phyloP scores from a whole-genome alignment of 192 early-diverging fungal species.

The Backusella mclennaniae region DNA sequence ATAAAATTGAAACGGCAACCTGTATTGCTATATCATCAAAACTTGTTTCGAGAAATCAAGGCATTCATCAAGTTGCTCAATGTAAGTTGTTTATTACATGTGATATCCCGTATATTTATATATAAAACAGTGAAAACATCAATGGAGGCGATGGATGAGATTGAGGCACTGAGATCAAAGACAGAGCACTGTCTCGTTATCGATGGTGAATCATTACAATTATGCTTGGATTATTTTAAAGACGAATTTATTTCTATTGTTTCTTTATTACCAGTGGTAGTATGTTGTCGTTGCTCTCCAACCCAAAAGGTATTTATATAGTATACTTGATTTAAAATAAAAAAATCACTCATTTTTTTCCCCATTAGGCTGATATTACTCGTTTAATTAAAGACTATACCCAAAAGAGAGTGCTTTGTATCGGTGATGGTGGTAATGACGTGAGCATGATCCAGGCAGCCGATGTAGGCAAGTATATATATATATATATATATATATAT shows the following conservation, averaged over 20 bases:
- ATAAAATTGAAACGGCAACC: slow-evolving; percentile 97
- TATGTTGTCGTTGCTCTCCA: slow-evolving; percentile 96
- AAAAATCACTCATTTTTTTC: neutral
- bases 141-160: slow-evolving; percentile 62
- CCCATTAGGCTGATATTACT: slow-evolving; percentile 73
- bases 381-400: slow-evolving; percentile 74
- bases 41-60: slow-evolving; percentile 87
- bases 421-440: slow-evolving; percentile 98
- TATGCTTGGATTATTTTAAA: slow-evolving; percentile 72
- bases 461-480: slow-evolving; percentile 59
- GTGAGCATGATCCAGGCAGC: slow-evolving; percentile 97
- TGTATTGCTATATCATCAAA: slow-evolving; percentile 94
- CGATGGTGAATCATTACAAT: slow-evolving; percentile 88
- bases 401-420: slow-evolving; percentile 78
- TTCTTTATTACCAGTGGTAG: slow-evolving; percentile 75
- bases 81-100: slow-evolving; percentile 37
- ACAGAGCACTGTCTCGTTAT: slow-evolving; percentile 84
- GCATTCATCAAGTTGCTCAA: slow-evolving; percentile 77
- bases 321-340: too few relatives aligned
- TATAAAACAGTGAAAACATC: slow-evolving; percentile 42
- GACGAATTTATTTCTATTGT: slow-evolving; percentile 83
- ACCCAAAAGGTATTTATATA: slow-evolving; percentile 76
- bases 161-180: slow-evolving; percentile 69
- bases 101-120: neutral
- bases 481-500: neutral